Percentiles rank a stretch among this genome's conserved stretches.
Evolutionary conservation across 2,329 filamentous ascomycete species (phyloP).

Genomic region (Cladobotryum mycophilum): DNA sequence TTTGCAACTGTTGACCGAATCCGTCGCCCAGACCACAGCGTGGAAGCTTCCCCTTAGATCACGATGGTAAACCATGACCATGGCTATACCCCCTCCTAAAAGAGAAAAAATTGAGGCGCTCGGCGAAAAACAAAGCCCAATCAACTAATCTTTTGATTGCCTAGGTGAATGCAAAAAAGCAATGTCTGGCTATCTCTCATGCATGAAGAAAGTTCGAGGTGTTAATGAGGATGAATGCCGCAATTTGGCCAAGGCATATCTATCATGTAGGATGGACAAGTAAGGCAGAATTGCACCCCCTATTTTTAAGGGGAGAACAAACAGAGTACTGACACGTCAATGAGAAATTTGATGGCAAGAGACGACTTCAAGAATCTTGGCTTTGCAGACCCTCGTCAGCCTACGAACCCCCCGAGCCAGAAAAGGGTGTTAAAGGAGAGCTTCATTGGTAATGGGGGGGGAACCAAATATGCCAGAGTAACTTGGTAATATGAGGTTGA

Average conservation of each 20-base stretch:
- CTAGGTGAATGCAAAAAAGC: constrained; percentile 86
- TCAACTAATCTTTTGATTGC: neutral
- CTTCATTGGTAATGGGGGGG: constrained; percentile 29
- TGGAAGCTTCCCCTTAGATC: constrained; percentile 93
- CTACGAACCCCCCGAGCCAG: constrained; percentile 17
- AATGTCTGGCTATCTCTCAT: constrained; percentile 79
- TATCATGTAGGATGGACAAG: constrained; percentile 92
- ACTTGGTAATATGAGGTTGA: neutral
- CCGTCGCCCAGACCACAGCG: constrained; percentile 63
- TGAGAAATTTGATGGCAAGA: constrained; percentile 87
- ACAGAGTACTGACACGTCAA: constrained; percentile 4
- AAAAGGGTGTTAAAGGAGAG: constrained; percentile 33
- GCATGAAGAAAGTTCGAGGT: constrained; percentile 77
- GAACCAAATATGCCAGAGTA: neutral
- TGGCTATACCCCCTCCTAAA: neutral
- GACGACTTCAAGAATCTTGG: constrained; percentile 95
- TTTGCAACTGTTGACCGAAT: constrained; percentile 7
- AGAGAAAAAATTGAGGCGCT: neutral
- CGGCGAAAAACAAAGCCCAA: neutral
- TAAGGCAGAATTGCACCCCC: constrained; percentile 36
- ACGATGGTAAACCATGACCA: constrained; percentile 53
- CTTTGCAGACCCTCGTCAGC: constrained; percentile 42
- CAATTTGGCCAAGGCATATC: constrained; percentile 77
- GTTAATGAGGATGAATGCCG: constrained; percentile 84
- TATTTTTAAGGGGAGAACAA: neutral